Conservation (phyloP, 305 asterid species). For the Ilex paraguariensis region DNA sequence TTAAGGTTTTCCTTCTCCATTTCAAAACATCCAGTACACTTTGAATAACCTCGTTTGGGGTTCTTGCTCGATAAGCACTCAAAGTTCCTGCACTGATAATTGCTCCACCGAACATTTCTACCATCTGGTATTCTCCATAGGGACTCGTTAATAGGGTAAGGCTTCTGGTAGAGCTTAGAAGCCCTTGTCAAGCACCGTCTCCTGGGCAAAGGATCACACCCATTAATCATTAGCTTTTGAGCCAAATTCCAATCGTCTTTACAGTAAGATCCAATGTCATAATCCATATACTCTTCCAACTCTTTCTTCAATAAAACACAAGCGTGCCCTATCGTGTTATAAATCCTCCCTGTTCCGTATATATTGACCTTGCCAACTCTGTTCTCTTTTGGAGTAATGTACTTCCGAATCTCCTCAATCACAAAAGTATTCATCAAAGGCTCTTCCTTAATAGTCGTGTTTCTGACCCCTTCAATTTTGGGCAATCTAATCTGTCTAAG, state of each 20-base stretch:
- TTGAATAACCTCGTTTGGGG: conserved; percentile 54
- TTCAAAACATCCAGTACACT: conserved; percentile 76
- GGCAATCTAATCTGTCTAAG: conserved; percentile 81
- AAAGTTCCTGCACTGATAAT: conserved; percentile 62
- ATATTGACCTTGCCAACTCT: conserved; percentile 56
- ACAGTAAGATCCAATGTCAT: conserved; percentile 80
- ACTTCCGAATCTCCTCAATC: conserved; percentile 80
- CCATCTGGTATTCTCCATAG: conserved; percentile 77
- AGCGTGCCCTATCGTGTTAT: conserved; percentile 79
- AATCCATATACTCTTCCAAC: conserved; percentile 77
- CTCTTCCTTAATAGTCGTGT: conserved; percentile 40
- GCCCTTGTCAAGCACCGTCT: conserved; percentile 74
- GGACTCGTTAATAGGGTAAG: conserved; percentile 72
- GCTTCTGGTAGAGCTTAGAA: conserved; percentile 65
- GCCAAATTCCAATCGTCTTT: conserved; percentile 82
- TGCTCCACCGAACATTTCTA: conserved; percentile 85
- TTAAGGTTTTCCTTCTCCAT: conserved; percentile 79
- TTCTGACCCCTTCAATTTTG: conserved; percentile 24
- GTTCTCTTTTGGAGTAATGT: conserved; percentile 67
- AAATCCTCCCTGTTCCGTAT: conserved; percentile 49
- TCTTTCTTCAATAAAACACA: conserved; percentile 64
- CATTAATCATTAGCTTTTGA: conserved; percentile 70
- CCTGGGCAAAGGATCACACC: conserved; percentile 84
- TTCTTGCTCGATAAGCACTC: conserved; percentile 71
- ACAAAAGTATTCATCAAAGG: conserved; percentile 62